A percentile compares a stretch with the other conserved stretches of the same genome.
These are phyloP conservation scores for Lactifluus rugatus DNA, from an alignment of 768 basidiomycete genomes.

Conservation along the genomic window DNA sequence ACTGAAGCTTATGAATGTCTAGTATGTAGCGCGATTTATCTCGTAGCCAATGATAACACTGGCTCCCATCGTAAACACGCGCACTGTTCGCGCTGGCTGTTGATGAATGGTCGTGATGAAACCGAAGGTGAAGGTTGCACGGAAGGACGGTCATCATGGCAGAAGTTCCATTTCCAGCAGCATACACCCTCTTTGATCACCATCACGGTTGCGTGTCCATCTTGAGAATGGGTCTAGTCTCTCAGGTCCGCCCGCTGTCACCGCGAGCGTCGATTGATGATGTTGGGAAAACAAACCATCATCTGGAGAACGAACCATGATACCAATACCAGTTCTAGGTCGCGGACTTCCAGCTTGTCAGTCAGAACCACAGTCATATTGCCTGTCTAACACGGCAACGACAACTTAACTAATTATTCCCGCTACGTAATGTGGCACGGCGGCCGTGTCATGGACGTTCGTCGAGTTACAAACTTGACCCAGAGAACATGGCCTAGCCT, in stretches of 20 bases:
- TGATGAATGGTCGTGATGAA: not conserved
- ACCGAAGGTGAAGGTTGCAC: not conserved
- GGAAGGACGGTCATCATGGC: not conserved
- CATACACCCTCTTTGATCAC: not conserved
- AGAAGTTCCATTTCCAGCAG: not conserved
- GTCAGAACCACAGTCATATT: not conserved
- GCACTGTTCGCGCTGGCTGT: not conserved
- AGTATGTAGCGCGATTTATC: not conserved
- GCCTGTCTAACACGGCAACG: not conserved
- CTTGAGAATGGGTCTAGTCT: not conserved
- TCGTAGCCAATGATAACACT: not conserved
- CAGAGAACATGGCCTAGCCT: too few relatives aligned
- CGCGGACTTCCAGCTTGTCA: not conserved
- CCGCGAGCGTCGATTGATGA: not conserved
- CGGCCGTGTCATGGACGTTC: not conserved
- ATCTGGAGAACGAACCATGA: not conserved
- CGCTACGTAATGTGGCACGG: not conserved
- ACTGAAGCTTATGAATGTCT: slow-evolving; percentile 17
- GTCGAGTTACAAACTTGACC: not conserved
- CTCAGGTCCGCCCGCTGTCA: not conserved
- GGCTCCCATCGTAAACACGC: not conserved
- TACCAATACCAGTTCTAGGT: not conserved
- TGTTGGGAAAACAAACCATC: not conserved
- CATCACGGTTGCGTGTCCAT: not conserved
- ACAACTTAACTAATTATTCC: not conserved